Base-by-base conservation (phyloP, 495 filamentous ascomycete species). In the Trichoderma orchidacearum region DNA sequence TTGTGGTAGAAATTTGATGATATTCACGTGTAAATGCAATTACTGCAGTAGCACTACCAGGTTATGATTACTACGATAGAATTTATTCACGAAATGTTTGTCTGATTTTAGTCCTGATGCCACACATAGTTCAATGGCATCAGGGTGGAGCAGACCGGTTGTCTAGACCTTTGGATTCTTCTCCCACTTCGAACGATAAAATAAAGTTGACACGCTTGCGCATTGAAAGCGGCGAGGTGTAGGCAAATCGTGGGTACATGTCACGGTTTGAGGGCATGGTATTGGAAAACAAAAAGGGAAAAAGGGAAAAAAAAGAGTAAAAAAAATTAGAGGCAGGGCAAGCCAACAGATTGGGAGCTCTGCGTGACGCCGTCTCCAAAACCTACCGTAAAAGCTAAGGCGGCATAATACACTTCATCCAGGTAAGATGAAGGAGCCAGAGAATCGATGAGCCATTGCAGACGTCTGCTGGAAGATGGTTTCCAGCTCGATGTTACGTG, bases 61-160 rank as follows among this genome's bases (percentile, higher is more conserved):
- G 2, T 17, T 9, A 25, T 13, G 8, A 28, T 3, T 2, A 48
- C 23, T 23, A 23, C 41, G 11, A 17, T 5, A 13, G 8, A n/a
- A n/a, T n/a, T n/a, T n/a, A n/a, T n/a, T n/a, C 27, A 48, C 21
- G 45, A 41, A 29, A 68, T 81, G 74, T 81, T 62, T 79, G 78
- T 79, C 77, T 72, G 68, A 36, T 64, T 69, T 78, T 80, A 81
- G 78, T 81, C 78, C 78, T 69, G 72, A 71, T 73, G 68, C 68
- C 72, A 71, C 72, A 80, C 72, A 64, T 25, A 50, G 30, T 12
- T 70, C 64, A 64, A 68, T 71, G 69, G 68, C 72, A 75, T 70
- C 76, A 74, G 78, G 78, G 78, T 81, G 78, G 78, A 81, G 73
- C 62, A 72, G 77, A 78, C 78, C 63, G 76, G 78, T 71, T 81